These are phyloP conservation scores for Cruciata laevipes DNA, from an alignment of 257 asterid species.

Conservation along the genomic window DNA sequence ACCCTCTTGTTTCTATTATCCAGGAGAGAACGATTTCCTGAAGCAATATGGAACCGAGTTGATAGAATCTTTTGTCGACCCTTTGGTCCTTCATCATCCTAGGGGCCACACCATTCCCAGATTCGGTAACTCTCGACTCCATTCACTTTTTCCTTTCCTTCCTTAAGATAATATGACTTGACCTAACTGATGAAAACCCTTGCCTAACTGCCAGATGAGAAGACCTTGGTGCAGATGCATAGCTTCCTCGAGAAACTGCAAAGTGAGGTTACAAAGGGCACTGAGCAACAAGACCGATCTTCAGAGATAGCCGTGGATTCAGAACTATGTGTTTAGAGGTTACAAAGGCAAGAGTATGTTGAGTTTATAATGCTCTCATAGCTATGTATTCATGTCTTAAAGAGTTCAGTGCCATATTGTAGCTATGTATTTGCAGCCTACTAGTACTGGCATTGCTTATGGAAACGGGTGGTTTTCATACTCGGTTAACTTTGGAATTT, in stretches of 20 bases:
- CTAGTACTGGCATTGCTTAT: not conserved
- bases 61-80: slow-evolving; percentile 54
- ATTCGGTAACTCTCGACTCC: slow-evolving; percentile 47
- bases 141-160: not conserved
- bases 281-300: slow-evolving; percentile 14
- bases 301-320: slow-evolving; percentile 9
- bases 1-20: not conserved
- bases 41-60: slow-evolving; percentile 50
- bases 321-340: not conserved
- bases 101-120: slow-evolving; percentile 79
- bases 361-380: not conserved
- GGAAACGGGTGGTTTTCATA: not conserved
- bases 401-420: not conserved
- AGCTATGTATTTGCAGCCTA: not conserved
- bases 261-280: slow-evolving; percentile 27
- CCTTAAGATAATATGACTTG: not conserved
- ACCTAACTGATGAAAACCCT: not conserved
- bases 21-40: slow-evolving; percentile 74
- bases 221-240: slow-evolving; percentile 43
- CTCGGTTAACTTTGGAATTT: not conserved
- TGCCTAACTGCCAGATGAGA: slow-evolving; percentile 33
- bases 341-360: not conserved
- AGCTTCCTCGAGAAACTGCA: slow-evolving; percentile 49
- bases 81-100: slow-evolving; percentile 73
- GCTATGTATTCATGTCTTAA: not conserved